A percentile compares a stretch with the other conserved stretches of the same genome.
These are phyloP conservation scores for Fraxinus pennsylvanica DNA, from an alignment of 257 asterid species.

Conservation along the genomic window DNA sequence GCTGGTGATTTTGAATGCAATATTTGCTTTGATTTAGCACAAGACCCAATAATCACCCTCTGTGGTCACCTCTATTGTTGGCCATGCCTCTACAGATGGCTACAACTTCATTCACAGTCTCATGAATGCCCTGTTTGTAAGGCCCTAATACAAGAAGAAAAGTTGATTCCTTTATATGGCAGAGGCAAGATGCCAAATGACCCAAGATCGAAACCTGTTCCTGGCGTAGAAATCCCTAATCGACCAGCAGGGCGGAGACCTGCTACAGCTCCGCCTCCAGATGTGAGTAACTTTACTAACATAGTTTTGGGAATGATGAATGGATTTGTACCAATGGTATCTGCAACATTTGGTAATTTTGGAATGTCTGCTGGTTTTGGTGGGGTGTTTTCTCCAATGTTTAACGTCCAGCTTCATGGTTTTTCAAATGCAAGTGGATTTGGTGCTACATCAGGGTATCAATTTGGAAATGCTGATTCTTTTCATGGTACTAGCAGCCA, in stretches of 20 bases:
- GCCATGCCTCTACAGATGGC: constrained; percentile 63
- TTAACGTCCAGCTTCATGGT: constrained; percentile 51
- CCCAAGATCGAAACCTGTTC: constrained; percentile 67
- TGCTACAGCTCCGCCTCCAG: constrained; percentile 41
- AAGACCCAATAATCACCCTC: constrained; percentile 52
- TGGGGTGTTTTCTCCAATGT: constrained; percentile 49
- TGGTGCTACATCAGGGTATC: constrained; percentile 37
- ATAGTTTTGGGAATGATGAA: constrained; percentile 49
- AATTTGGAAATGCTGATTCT: constrained; percentile 37
- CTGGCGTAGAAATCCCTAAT: constrained; percentile 65
- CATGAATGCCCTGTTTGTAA: constrained; percentile 63
- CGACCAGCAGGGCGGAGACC: constrained; percentile 75
- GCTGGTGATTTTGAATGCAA: constrained; percentile 58
- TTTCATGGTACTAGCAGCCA: constrained; percentile 27
- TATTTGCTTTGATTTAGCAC: constrained; percentile 60
- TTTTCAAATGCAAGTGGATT: constrained; percentile 26
- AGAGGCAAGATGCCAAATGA: constrained; percentile 61
- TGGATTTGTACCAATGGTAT: constrained; percentile 59
- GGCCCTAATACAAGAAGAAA: constrained; percentile 63
- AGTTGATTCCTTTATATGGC: constrained; percentile 68
- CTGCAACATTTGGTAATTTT: constrained; percentile 51
- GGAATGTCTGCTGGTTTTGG: constrained; percentile 67
- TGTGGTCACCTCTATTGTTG: constrained; percentile 65
- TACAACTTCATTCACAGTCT: constrained; percentile 44
- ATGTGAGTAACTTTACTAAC: constrained; percentile 31